phyloP scores from a whole-genome alignment of 2,329 filamentous ascomycete genomes.

The Helotiales sp. region DNA sequence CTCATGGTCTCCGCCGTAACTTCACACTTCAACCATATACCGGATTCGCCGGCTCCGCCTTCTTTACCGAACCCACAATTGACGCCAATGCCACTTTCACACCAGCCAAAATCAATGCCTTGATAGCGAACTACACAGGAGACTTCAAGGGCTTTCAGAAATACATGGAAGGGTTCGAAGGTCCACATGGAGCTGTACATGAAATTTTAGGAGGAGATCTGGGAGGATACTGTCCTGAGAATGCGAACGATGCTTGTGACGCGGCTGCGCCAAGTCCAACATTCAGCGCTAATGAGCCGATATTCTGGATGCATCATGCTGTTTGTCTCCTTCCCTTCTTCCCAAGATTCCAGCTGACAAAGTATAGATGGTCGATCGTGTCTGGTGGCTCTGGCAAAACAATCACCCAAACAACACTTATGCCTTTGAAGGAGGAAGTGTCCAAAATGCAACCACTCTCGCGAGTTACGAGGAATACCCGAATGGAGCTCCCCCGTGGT shows the following conservation, averaged over 20 bases:
- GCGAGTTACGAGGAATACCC: conserved; percentile 2
- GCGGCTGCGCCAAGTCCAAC: background rate
- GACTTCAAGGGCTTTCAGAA: conserved; percentile 8
- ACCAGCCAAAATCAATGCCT: background rate
- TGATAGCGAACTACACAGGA: conserved; percentile 5
- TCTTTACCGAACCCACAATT: conserved; percentile 3
- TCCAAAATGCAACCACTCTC: conserved; percentile 3
- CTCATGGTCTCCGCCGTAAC: conserved; percentile 7
- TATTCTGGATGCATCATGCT: conserved; percentile 7
- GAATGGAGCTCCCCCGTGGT: conserved; percentile 7
- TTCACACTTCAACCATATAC: conserved; percentile 2
- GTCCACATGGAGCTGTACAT: conserved; percentile 1
- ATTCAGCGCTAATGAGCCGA: conserved; percentile 5
- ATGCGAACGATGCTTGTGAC: background rate
- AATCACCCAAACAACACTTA: background rate
- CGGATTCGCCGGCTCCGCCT: background rate
- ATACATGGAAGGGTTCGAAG: conserved; percentile 6
- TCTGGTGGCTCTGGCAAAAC: conserved; percentile 12
- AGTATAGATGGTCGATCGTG: conserved; percentile 6
- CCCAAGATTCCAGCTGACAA: background rate
- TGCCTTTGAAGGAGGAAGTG: conserved; percentile 6
- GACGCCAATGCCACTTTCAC: conserved; percentile 8
- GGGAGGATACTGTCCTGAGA: conserved; percentile 1
- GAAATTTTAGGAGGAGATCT: conserved; percentile 7
- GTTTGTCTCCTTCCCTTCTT: background rate